Evolutionary conservation across 805 yeast genomes (phyloP), one percentile per base, ranked within the genome.

Genomic region (Saccharomycopsis selenospora): DNA sequence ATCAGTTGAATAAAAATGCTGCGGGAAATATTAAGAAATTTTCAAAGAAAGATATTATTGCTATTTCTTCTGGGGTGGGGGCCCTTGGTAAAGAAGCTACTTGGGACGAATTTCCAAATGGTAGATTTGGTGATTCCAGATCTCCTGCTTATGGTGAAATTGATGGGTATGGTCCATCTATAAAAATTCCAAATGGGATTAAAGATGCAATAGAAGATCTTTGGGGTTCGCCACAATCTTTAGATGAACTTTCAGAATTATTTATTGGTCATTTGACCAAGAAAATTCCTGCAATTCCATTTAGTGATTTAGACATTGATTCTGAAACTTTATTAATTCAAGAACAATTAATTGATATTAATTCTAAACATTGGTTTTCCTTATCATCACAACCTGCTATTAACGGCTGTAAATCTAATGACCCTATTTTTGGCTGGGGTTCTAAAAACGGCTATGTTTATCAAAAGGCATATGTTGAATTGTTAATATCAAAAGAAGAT

Each of bases 101-200:
- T 1, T 90, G 98, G 98, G 98, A 90, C 69, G 98, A 90, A 60
- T 90, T 87, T 65, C 93, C 96, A 24, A 88, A 90, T 65, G 96
- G 97, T 61, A 76, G 98, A 68, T 88, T 87, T 64, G 95, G 97
- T 68, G 95, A 89, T 66, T 85, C 96, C 0, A 73, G 93, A 59
- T 87, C 96, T 28, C 96, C 97, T 17, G 98, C 98, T 1, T 91
- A 85, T 65, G 99, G 98, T 70, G 97, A 91, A 67, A 87, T 91
- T 58, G 97, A 90, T 63, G 98, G 98, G 26, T 93, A 91, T 63
- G 98, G 98, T 2, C 96, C 97, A 0, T 78, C 85, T 2, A 75
- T 93, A 58, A 90, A 90, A 60, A 48, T 53, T 23, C 56, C 56
- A 3, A 10, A 45, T 14, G 54, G 56, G 4, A 80, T 87, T 3